Evolutionary conservation across 352 stramenopile genomes (phyloP).

Genomic region (Phytophthora syringae): DNA sequence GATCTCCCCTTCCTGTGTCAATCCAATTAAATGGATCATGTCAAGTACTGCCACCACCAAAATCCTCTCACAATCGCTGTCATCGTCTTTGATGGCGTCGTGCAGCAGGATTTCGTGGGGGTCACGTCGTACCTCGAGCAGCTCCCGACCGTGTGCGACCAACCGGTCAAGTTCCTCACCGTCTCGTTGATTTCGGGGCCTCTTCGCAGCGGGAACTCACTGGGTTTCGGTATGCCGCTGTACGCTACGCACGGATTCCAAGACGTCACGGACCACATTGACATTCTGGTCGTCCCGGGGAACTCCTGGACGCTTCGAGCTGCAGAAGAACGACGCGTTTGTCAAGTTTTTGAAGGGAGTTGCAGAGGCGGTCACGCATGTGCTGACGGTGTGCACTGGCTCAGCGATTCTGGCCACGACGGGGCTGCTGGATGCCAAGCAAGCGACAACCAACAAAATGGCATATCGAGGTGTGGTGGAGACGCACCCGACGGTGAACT

Average conservation of each 20-base stretch:
- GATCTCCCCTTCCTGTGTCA: neutral
- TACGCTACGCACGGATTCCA: constrained; percentile 44
- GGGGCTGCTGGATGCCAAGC: constrained; percentile 49
- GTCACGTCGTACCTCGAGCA: constrained; percentile 65
- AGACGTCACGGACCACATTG: constrained; percentile 34
- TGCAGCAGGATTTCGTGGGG: constrained; percentile 69
- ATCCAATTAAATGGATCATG: constrained; percentile 6
- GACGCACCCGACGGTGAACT: constrained; percentile 44
- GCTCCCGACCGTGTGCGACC: constrained; percentile 45
- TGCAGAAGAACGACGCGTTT: constrained; percentile 48
- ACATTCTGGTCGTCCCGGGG: constrained; percentile 58
- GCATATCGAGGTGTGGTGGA: constrained; percentile 44
- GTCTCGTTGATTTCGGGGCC: constrained; percentile 45
- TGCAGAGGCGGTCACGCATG: constrained; percentile 37
- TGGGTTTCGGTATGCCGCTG: constrained; percentile 44
- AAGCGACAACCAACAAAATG: constrained; percentile 75
- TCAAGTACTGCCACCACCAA: constrained; percentile 6
- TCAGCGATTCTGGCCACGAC: constrained; percentile 49
- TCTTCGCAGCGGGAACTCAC: constrained; percentile 40
- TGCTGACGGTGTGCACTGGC: constrained; percentile 68
- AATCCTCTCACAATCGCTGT: constrained; percentile 53
- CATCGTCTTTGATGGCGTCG: constrained; percentile 64
- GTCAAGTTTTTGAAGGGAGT: constrained; percentile 44
- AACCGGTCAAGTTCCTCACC: constrained; percentile 58
- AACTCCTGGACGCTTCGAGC: constrained; percentile 23